Evolutionary conservation across 768 basidiomycete species (phyloP).

Genomic region (Phlegmacium glaucopus): DNA sequence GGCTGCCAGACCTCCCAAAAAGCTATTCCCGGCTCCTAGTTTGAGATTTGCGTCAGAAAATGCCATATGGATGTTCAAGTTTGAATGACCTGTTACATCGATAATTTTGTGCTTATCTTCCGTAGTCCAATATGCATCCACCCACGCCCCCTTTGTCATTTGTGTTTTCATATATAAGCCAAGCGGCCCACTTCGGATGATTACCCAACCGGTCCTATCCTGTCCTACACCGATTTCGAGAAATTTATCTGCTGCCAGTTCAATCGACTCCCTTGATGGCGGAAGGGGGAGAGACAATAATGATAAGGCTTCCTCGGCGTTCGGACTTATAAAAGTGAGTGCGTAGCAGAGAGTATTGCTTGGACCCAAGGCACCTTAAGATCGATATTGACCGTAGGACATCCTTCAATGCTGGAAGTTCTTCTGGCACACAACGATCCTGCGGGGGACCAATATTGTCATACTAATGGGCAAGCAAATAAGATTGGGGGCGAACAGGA

Average conservation of each 20-base stretch:
- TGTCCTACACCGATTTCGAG: slow-evolving; percentile 56
- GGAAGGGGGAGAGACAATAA: slow-evolving; percentile 55
- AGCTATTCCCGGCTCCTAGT: slow-evolving; percentile 84
- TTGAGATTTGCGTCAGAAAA: slow-evolving; percentile 9
- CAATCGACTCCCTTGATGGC: slow-evolving; percentile 50
- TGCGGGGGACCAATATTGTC: slow-evolving; percentile 23
- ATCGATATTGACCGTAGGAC: slow-evolving; percentile 60
- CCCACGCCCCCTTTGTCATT: slow-evolving; percentile 47
- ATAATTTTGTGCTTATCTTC: slow-evolving; percentile 48
- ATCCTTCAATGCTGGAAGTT: slow-evolving; percentile 60
- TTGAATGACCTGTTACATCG: slow-evolving; percentile 71
- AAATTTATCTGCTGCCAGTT: slow-evolving; percentile 64
- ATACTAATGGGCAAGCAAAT: not conserved
- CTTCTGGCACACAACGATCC: slow-evolving; percentile 78
- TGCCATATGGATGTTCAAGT: not conserved
- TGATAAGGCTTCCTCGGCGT: slow-evolving; percentile 77
- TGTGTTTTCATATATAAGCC: slow-evolving; percentile 63
- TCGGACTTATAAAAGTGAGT: slow-evolving; percentile 51
- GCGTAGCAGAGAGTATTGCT: not conserved
- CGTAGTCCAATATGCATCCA: slow-evolving; percentile 71
- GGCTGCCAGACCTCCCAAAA: slow-evolving; percentile 81
- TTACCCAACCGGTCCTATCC: slow-evolving; percentile 49
- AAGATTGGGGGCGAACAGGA: slow-evolving; percentile 44
- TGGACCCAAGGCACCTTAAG: slow-evolving; percentile 51
- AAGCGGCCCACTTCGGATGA: slow-evolving; percentile 72